phyloP scores from a whole-genome alignment of 306 rosid genomes.

The Abrus precatorius region DNA sequence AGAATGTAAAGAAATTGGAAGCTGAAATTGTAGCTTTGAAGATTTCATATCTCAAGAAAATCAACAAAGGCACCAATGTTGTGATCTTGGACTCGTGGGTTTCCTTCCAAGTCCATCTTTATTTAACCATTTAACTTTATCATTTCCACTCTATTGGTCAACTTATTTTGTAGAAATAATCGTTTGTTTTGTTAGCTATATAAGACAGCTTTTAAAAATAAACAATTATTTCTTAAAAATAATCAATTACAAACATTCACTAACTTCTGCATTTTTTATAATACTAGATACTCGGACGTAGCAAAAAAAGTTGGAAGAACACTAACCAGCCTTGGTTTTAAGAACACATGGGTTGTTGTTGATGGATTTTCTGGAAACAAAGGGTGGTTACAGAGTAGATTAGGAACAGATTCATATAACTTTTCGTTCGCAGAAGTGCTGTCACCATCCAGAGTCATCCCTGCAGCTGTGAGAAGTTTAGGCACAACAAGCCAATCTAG shows the following conservation, averaged over 20 bases:
- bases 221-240: too few relatives aligned
- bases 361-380: conserved; percentile 91
- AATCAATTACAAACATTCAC: too few relatives aligned
- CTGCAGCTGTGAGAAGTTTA: conserved; percentile 63
- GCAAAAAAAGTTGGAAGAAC: conserved; percentile 85
- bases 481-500: conserved; percentile 68
- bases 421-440: conserved; percentile 81
- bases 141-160: neutral
- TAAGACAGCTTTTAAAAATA: too few relatives aligned
- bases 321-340: conserved; percentile 73
- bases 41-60: conserved; percentile 83
- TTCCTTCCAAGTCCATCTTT: conserved; percentile 29
- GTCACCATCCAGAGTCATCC: conserved; percentile 86
- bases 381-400: conserved; percentile 95
- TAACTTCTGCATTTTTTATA: conserved; percentile 1
- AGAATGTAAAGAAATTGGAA: conserved; percentile 84
- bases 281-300: conserved; percentile 76
- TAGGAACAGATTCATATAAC: conserved; percentile 84
- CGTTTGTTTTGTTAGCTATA: too few relatives aligned
- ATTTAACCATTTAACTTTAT: neutral
- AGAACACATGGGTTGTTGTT: conserved; percentile 74
- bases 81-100: conserved; percentile 90
- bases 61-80: conserved; percentile 75
- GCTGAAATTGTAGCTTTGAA: conserved; percentile 89
- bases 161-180: too few relatives aligned